Evolutionary conservation across 176 grass and related monocot species (phyloP).

Genomic region (Paspalum vaginatum): DNA sequence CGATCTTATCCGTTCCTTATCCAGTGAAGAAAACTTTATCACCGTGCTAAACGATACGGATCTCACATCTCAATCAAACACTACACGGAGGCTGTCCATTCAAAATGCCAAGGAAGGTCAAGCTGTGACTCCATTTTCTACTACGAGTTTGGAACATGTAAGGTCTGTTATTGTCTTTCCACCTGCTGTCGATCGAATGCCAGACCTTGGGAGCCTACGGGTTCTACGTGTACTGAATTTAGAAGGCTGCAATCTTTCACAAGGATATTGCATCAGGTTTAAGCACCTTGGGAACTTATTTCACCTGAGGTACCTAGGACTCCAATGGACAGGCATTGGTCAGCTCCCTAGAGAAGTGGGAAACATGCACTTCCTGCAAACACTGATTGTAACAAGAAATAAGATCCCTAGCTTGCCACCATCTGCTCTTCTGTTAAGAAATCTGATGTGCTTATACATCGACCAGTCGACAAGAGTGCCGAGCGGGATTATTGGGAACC

Average conservation of each 20-base stretch:
- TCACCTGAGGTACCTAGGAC: not conserved
- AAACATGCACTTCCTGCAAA: too few relatives aligned
- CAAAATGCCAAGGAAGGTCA: not conserved
- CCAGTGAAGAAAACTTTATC: not conserved
- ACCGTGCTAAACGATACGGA: not conserved
- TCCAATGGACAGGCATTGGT: not conserved
- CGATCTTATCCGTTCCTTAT: not conserved
- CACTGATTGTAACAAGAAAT: too few relatives aligned
- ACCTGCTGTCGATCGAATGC: not conserved
- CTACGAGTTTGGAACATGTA: not conserved
- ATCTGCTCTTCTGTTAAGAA: not conserved
- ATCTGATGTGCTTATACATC: not conserved
- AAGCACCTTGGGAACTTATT: not conserved
- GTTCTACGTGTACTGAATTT: slow-evolving; percentile 6
- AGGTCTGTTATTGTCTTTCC: not conserved
- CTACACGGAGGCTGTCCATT: not conserved
- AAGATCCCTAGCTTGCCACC: too few relatives aligned
- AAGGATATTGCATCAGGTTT: not conserved
- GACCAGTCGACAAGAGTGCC: not conserved
- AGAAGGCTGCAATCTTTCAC: not conserved
- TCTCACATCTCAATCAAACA: not conserved
- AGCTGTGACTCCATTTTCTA: too few relatives aligned
- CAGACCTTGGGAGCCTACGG: not conserved
- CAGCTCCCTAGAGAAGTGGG: not conserved
- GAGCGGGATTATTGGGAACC: not conserved